Evolutionary conservation across 768 basidiomycete species (phyloP), one percentile per base, ranked within the genome.

Genomic region (Saitozyma podzolica): DNA sequence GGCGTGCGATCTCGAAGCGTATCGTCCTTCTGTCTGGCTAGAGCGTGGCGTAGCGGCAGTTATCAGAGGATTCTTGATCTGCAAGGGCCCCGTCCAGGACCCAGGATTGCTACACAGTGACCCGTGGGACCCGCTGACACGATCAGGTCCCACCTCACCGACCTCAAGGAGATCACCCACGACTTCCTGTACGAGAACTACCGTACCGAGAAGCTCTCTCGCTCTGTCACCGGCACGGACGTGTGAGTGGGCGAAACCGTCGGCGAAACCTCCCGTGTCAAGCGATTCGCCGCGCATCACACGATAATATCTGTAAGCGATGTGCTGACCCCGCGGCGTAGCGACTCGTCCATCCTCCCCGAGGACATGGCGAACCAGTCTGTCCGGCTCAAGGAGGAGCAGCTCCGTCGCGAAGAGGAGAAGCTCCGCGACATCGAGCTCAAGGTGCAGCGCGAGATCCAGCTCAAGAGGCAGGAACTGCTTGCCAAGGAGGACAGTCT

Each of bases 371-470:
- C 96, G 16, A 92, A 88, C 57, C 96, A 98, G 81, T 91, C 89
- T 64, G 93, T 97, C 51, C 89, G 95, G 60, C 88, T 98, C 83
- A 98, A 98, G 83, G 96, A 98, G 82, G 96, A 99, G 79, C 96
- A 98, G 79, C 88, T 99, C 62, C 88, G 94, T 71, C 84, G 90
- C 63, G 96, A 99, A 80, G 93, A 96, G 83, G 92, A 96, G 84
- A 95, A 95, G 88, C 85, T 99, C 68, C 92, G 95, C 65, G 96
- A 99, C 82, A 90, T 97, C 80, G 96, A 99, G 80, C 86, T 97
- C 80, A 94, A 92, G 80, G 92, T 97, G 39, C 94, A 97, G 81
- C 86, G 96, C 54, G 96, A 99, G 83, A 92, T 99, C 80, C 91
- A 90, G 78, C 91, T 98, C 84, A 94, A 95, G 83, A 85, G 93